Evolutionary conservation across 345 rosid species (phyloP).

Genomic region (Sonneratia alba): DNA sequence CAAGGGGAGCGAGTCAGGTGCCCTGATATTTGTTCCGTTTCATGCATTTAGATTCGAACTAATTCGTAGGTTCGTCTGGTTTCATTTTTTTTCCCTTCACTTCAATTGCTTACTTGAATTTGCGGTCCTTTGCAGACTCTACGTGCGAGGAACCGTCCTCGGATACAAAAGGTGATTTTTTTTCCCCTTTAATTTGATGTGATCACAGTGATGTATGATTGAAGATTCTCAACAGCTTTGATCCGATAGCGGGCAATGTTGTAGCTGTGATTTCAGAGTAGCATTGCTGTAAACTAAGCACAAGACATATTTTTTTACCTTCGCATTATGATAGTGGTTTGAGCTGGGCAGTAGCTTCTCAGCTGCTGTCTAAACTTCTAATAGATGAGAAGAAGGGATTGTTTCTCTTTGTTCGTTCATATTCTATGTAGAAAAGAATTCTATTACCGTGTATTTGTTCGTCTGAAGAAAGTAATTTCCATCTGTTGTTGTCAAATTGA

Average conservation of each 20-base stretch:
- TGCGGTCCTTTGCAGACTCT: conserved; percentile 41
- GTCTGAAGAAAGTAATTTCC: not conserved
- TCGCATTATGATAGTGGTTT: not conserved
- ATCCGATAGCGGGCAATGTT: not conserved
- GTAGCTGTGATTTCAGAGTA: not conserved
- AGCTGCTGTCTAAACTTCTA: not conserved
- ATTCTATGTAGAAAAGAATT: not conserved
- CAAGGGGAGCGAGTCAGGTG: conserved; percentile 95
- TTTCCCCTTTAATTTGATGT: not conserved
- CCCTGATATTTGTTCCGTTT: not conserved
- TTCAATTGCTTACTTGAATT: not conserved
- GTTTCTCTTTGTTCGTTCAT: not conserved
- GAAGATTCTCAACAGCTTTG: no score
- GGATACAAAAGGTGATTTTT: conserved; percentile 66
- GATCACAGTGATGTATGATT: not conserved
- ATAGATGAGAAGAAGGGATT: not conserved
- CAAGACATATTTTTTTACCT: not conserved
- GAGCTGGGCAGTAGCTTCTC: not conserved
- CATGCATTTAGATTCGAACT: not conserved
- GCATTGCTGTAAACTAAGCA: not conserved
- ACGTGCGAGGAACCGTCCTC: conserved; percentile 73
- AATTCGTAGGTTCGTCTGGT: not conserved
- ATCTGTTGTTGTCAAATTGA: not conserved
- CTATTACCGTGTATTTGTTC: not conserved
- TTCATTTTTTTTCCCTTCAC: not conserved